Evolutionary conservation across 306 rosid genomes (phyloP), one percentile per base, ranked within the genome.

Genomic region (Echinosophora koreensis): DNA sequence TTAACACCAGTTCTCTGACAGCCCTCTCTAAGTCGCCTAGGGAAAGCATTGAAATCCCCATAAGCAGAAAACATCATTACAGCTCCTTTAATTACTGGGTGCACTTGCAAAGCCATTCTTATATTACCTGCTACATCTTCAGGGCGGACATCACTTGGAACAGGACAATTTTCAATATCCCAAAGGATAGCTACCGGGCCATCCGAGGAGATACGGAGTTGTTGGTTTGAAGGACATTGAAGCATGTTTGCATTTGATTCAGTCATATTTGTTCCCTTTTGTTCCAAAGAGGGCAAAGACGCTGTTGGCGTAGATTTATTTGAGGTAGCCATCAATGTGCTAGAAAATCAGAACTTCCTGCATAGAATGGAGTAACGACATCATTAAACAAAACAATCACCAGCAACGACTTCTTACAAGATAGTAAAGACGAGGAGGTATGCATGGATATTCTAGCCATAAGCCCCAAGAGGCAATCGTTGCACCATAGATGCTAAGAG

Each of bases 1-100:
- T 87, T 92, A 50, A 95, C 98, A 69, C 97, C 99, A 32, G 99
- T 95, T 88, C 97, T 89, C 83, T 92, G 99, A 78, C 99, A 95
- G 54, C 99, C 99, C 82, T 89, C 99, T 16, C 99, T 89, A 47
- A 95, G 88, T 18, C 99, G 85, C 82, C 91, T 84, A 30, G 99
- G 93, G 89, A 95, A 95, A 81, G 91, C 84, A 81, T 90, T 92
- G 82, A 95, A 95, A 83, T 95, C 97, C 28, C 99, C 99, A 79
- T 90, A 95, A 4, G 97, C 97, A 72, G 97, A 87, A 85, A 95
- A 95, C 82, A 74, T 39, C 89, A 82, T 81, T 65, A 95, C 99
- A 41, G 94, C 96, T 82, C 97, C 99, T 83, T 83, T 84, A 69
- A 95, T 95, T 44, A 95, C 69, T 2, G 97, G 99, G 69, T 95